A percentile compares a stretch with the other conserved stretches of the same genome.
phyloP scores from a whole-genome alignment of 2,329 filamentous ascomycete species.

The Aureobasidium mangrovei region DNA sequence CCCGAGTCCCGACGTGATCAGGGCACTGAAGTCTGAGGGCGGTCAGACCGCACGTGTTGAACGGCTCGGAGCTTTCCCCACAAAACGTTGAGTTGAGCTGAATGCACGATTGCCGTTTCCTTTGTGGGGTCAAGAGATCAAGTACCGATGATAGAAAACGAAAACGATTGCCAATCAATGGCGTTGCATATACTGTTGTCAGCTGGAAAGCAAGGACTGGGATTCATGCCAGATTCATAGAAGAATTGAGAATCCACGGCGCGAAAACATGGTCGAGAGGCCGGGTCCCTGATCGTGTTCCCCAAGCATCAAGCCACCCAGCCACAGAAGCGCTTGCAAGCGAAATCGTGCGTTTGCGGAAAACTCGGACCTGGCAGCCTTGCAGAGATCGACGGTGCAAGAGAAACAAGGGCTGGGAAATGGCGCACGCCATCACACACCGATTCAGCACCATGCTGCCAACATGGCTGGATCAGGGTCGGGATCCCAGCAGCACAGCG shows the following conservation, averaged over 20 bases:
- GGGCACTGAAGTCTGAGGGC: background rate
- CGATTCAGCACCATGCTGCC: background rate
- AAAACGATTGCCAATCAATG: background rate
- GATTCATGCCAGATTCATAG: background rate
- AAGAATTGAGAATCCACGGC: too few relatives aligned
- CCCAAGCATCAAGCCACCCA: constrained; percentile 4
- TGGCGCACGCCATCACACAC: background rate
- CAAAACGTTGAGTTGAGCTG: background rate
- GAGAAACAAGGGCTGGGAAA: constrained; percentile 5
- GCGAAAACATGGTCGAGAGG: background rate
- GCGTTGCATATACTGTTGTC: background rate
- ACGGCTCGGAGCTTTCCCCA: too few relatives aligned
- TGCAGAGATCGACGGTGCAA: constrained; percentile 12
- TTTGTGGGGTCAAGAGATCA: background rate
- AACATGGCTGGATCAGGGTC: background rate
- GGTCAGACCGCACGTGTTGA: background rate
- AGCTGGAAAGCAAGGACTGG: background rate
- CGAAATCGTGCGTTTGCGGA: constrained; percentile 6
- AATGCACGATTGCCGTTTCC: background rate
- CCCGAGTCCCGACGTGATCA: background rate
- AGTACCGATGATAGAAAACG: background rate
- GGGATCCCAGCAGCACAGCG: background rate
- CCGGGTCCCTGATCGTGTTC: background rate
- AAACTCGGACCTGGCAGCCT: constrained; percentile 7
- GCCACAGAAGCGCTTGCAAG: constrained; percentile 8